Evolutionary conservation across 306 rosid genomes (phyloP).

Genomic region (Dalbergia cultrata): DNA sequence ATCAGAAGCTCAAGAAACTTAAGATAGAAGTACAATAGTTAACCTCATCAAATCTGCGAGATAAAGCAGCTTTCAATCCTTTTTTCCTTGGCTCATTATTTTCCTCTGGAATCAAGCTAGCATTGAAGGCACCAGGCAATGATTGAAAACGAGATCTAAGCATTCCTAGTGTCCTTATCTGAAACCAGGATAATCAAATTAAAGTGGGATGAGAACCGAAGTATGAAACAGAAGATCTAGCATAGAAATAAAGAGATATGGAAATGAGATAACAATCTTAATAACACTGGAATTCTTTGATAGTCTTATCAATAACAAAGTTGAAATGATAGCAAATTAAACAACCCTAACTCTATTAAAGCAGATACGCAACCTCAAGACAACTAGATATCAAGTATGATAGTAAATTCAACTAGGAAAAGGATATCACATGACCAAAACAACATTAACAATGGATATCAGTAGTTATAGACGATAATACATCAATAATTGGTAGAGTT

Average conservation of each 20-base stretch:
- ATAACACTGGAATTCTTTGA: background rate
- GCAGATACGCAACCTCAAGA: background rate
- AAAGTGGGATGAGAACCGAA: background rate
- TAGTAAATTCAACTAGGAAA: background rate
- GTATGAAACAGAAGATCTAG: background rate
- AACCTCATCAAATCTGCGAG: conserved; percentile 72
- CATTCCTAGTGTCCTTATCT: conserved; percentile 99
- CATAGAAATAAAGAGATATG: background rate
- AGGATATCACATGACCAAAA: background rate
- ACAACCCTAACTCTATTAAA: background rate
- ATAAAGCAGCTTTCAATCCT: conserved; percentile 86
- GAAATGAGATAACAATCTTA: background rate
- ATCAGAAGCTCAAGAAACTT: conserved; percentile 28
- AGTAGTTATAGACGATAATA: background rate
- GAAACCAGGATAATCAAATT: conserved; percentile 49
- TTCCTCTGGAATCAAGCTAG: conserved; percentile 81
- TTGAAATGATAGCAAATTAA: background rate
- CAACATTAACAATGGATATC: too few species aligned
- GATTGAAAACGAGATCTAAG: conserved; percentile 95
- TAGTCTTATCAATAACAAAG: background rate
- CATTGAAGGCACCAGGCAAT: conserved; percentile 92
- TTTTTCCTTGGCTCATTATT: conserved; percentile 83
- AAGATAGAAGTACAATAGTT: conserved; percentile 4
- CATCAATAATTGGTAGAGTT: conserved; percentile 1
- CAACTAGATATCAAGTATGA: background rate